A percentile compares a stretch with the other conserved stretches of the same genome.
phyloP scores from a whole-genome alignment of 2,329 filamentous ascomycete genomes.

The Emergomyces orientalis region DNA sequence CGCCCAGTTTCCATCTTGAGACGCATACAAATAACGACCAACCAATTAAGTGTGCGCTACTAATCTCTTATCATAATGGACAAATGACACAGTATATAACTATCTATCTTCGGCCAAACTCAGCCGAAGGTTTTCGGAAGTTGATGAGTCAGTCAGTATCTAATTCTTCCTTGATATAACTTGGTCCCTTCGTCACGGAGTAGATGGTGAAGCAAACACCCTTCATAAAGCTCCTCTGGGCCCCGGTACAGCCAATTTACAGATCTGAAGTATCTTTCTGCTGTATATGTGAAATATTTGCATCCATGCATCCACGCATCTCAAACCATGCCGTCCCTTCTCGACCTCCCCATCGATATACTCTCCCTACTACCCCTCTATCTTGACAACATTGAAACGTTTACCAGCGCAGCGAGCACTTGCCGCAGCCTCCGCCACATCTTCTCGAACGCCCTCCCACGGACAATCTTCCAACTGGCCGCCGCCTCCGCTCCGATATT shows the following conservation, averaged over 20 bases:
- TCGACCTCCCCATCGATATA: slow-evolving; percentile 1
- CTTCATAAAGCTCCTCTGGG: too few relatives aligned
- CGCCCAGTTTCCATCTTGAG: too few relatives aligned
- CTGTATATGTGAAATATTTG: neutral
- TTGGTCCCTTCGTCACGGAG: neutral
- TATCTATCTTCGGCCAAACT: too few relatives aligned
- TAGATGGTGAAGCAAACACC: neutral
- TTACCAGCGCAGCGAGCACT: slow-evolving; percentile 21
- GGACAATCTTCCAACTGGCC: slow-evolving; percentile 26
- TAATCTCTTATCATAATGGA: too few relatives aligned
- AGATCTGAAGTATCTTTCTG: neutral
- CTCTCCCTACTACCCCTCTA: slow-evolving; percentile 6
- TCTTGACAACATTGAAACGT: slow-evolving; percentile 27
- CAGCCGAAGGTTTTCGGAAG: neutral
- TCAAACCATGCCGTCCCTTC: neutral
- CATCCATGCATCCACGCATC: neutral
- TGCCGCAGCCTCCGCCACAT: slow-evolving; percentile 22
- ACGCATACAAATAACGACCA: too few relatives aligned
- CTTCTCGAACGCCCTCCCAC: slow-evolving; percentile 18
- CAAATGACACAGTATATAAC: too few relatives aligned
- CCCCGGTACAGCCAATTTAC: too few relatives aligned
- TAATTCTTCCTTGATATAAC: neutral
- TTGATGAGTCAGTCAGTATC: neutral
- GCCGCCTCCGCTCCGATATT: slow-evolving; percentile 27
- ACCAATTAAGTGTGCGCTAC: too few relatives aligned